Evolutionary conservation across 73 alveolate species (phyloP).

Genomic region (Paraurostyla sp.): DNA sequence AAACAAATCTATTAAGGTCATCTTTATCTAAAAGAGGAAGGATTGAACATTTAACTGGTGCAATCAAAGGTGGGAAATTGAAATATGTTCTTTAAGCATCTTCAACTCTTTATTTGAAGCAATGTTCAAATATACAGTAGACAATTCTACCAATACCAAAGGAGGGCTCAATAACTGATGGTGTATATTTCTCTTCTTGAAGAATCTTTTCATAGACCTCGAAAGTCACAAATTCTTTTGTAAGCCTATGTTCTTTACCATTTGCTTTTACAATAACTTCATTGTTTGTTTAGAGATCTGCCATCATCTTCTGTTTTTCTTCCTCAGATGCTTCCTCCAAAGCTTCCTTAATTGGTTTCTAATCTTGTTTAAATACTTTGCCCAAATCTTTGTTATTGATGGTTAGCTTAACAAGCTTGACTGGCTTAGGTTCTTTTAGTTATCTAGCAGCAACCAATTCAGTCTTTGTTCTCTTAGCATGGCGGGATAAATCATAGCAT

Average conservation of each 20-base stretch:
- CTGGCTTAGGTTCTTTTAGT: constrained; percentile 89
- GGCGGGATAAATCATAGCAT: constrained; percentile 95
- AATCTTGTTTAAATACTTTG: constrained; percentile 88
- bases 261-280: constrained; percentile 77
- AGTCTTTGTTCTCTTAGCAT: constrained; percentile 86
- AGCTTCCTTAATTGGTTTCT: constrained; percentile 83
- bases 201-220: constrained; percentile 89
- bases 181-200: constrained; percentile 94
- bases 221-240: constrained; percentile 80
- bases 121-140: constrained; percentile 96
- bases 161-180: constrained; percentile 98
- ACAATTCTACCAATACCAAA: constrained; percentile 98
- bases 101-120: constrained; percentile 92
- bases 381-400: constrained; percentile 90
- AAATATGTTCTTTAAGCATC: constrained; percentile 92
- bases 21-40: constrained; percentile 91
- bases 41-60: constrained; percentile 96
- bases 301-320: constrained; percentile 77
- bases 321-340: constrained; percentile 88
- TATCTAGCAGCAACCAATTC: constrained; percentile 94
- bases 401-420: constrained; percentile 73
- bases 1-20: constrained; percentile 78
- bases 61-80: constrained; percentile 91
- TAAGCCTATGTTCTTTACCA: constrained; percentile 74
- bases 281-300: constrained; percentile 80